Evolutionary conservation across 208 protist genomes (phyloP), one percentile per base, ranked within the genome.

Genomic region (Trypanosoma theileri): DNA sequence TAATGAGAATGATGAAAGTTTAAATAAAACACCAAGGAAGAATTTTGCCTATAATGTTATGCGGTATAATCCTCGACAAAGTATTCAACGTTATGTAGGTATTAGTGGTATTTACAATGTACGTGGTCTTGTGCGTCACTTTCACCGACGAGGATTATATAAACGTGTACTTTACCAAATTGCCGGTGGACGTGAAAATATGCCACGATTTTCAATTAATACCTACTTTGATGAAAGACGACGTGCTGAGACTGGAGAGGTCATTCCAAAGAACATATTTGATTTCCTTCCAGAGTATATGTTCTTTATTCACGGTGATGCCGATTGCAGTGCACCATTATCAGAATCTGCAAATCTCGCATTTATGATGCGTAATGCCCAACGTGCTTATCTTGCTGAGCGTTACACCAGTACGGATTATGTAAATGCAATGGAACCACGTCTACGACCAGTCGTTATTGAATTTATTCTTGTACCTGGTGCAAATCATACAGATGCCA

Each of bases 101-200:
- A 69, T 97, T 45, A 94, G 87, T 56, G 92, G 92, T 4, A 91
- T 92, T 51, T 96, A 91, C 79, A 85, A 94, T 74, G 24, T 96
- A 10, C 79, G 82, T 53, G 66, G 74, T 13, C 80, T 93, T 21
- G 79, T 81, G 12, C 52, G 67, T 13, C 84, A 91, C 75, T 87
- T 96, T 62, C 73, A 92, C 28, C 58, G 63, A 0, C 59, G 80
- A 6, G 90, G 90, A 14, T 77, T 96, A 17, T 83, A 87, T 73
- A 72, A 66, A n/a, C 56, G 58, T 16, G 87, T 94, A 69, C 75
- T 96, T 31, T 69, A 81, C 16, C 63, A 85, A 51, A 86, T 96
- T 24, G 77, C 80, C 1, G 88, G 88, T 17, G 88, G 88, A 3
- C 56, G 66, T 12, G 77, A 71, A 41, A 77, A 84, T 31, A 61